Base-by-base conservation (phyloP, 495 filamentous ascomycete species). In the Penicillium steckii region DNA sequence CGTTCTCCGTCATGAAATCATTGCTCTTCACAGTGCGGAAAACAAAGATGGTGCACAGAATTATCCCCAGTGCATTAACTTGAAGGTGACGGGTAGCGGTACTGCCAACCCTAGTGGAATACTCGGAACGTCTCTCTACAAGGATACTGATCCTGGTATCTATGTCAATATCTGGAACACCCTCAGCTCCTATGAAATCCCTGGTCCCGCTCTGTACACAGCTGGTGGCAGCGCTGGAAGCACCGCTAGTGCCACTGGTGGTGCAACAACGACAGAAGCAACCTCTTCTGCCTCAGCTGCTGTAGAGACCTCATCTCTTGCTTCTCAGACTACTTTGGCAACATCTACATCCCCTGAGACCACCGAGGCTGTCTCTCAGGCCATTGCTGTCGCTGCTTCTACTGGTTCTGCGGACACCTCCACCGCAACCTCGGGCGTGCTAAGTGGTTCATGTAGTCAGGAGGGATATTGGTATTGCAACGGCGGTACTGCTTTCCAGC, bases 1-100 rank as follows among this genome's bases (percentile, higher is more conserved):
- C 58, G 82, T 91, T 50, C 71, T 91, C 24, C 85, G 88, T n/a
- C 85, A 89, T 60, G 88, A 91, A 66, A 84, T 90, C 56, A 85
- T 90, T 47, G 86, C 84, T 15, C 80, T 90, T 7, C 86, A 90
- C 73, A 73, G 76, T 18, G 85, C 81, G 8, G 74, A 65, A 15
- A 57, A 68, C 22, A 53, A 61, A 13, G 72, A 83, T 57, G 85
- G 85, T 43, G 85, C 87, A 0, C 87, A 91, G 77, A 80, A 80
- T 62, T 91, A 90, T 59, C 87, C 87, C 12, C 78, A 86, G 56
- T 91, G 88, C 72, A 72, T 89, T 66, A 90, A 89, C 74, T 68
- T 90, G 29, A 75, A 83, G 48, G 71, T 92, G 48, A 82, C 80
- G 3, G 85, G 88, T 44, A 57, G 68, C 24, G 88, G 86, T 19